Percentiles rank a stretch among this genome's conserved stretches.
Conservation (phyloP, 1,139 yeast genomes). For the Suhomyces panamericanus region DNA sequence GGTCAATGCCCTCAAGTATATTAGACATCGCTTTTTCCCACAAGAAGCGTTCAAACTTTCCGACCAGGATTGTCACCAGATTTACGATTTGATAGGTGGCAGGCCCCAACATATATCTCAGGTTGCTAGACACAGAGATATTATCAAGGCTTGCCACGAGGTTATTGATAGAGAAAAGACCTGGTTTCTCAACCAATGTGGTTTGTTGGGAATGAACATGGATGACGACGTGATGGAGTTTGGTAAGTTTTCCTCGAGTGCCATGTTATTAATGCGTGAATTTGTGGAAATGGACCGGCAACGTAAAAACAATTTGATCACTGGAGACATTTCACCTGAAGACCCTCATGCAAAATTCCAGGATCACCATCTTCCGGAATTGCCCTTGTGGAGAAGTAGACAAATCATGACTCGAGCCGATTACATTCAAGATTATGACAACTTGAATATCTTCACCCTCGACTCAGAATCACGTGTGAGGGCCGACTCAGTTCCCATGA, state of each 20-base stretch:
- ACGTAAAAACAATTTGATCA: conserved; percentile 31
- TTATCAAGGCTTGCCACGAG: conserved; percentile 64
- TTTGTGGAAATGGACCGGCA: conserved; percentile 67
- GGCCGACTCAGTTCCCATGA: conserved; percentile 86
- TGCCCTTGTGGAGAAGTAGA: conserved; percentile 82
- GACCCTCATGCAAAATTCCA: conserved; percentile 13
- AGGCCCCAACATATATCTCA: conserved; percentile 80
- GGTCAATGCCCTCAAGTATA: conserved; percentile 52
- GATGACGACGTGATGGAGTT: conserved; percentile 89
- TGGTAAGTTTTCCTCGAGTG: conserved; percentile 76
- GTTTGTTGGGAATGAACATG: conserved; percentile 72
- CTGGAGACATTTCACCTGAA: conserved; percentile 15
- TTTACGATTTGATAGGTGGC: conserved; percentile 78
- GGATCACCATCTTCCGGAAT: conserved; percentile 64
- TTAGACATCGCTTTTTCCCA: conserved; percentile 51
- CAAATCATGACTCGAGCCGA: conserved; percentile 87
- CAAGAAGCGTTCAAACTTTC: conserved; percentile 23
- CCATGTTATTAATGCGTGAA: conserved; percentile 73
- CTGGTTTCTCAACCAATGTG: conserved; percentile 85
- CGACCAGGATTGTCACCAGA: conserved; percentile 47
- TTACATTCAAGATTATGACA: conserved; percentile 72
- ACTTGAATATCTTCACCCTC: conserved; percentile 73
- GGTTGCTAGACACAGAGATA: conserved; percentile 66
- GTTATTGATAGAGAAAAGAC: conserved; percentile 79
- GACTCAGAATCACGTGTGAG: conserved; percentile 73